Evolutionary conservation across 2,329 filamentous ascomycete species (phyloP).

Genomic region (Fusarium nygamai): DNA sequence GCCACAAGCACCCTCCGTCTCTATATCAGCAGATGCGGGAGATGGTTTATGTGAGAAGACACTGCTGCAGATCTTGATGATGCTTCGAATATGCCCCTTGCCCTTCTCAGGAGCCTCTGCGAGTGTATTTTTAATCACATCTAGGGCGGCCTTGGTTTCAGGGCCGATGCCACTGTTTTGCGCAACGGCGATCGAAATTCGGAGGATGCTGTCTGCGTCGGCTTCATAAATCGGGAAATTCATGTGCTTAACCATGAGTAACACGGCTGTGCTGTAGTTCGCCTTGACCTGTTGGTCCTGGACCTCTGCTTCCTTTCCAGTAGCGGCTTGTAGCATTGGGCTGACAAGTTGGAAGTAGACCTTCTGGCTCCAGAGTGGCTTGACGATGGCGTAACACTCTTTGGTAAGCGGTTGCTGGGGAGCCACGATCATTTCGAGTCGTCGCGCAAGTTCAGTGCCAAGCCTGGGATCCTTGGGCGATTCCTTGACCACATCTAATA

Average conservation of each 20-base stretch:
- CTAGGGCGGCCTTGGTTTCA: constrained; percentile 60
- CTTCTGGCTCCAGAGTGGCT: constrained; percentile 60
- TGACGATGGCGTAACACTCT: constrained; percentile 55
- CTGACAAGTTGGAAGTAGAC: constrained; percentile 58
- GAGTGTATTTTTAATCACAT: constrained; percentile 60
- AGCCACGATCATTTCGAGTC: constrained; percentile 55
- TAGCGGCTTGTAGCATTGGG: constrained; percentile 57
- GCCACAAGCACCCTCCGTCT: constrained; percentile 52
- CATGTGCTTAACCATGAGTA: constrained; percentile 62
- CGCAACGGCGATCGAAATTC: constrained; percentile 60
- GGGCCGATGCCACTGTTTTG: constrained; percentile 53
- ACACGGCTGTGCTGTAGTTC: constrained; percentile 58
- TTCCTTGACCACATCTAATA: constrained; percentile 50
- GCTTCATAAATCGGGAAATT: constrained; percentile 62
- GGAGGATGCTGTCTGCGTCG: constrained; percentile 58
- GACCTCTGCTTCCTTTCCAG: constrained; percentile 42
- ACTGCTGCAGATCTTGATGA: constrained; percentile 57
- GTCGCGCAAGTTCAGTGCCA: constrained; percentile 54
- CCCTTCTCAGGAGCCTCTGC: constrained; percentile 57
- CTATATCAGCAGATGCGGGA: constrained; percentile 33
- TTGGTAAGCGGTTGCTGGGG: constrained; percentile 52
- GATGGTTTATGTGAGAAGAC: constrained; percentile 48
- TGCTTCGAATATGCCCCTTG: constrained; percentile 58
- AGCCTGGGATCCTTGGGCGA: constrained; percentile 47
- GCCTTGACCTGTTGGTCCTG: constrained; percentile 45